Evolutionary conservation across 2,329 filamentous ascomycete species (phyloP), one percentile per base, ranked within the genome.

Genomic region (Hymenoscyphus salicellus): DNA sequence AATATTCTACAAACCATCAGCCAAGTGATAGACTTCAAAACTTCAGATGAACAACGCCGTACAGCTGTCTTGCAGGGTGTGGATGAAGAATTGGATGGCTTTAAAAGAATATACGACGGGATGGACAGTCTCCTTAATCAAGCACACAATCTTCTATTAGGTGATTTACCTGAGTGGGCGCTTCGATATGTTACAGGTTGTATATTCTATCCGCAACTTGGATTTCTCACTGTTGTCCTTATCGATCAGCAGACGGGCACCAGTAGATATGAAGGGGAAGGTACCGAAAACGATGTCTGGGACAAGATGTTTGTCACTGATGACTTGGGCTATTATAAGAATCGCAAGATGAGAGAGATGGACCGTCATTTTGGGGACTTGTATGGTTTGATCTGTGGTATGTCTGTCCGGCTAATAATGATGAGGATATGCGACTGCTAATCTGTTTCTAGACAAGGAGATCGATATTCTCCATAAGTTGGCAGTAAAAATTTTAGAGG

Each of bases 131-230:
- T 97, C 14, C 82, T 99, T 16, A 87, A 85, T 2, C 78, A 86
- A 61, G 86, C 92, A 1, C 87, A 88, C 5, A 79, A 82, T 20
- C 83, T 86, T n/a, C 80, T 97, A 63, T 84, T 84, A 0, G 76
- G 77, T 16, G 81, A 82, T 1, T 79, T 95, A 23, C 89, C 93
- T 0, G 80, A 84, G 65, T 83, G 83, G 81, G 81, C 82, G 20
- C 75, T 76, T 30, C 74, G 77, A 33, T 81, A 84, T 65, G 78
- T 89, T 16, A 80, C 83, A 38, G 93, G 93, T 62, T 96, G 96
- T 67, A 89, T 95, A 20, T 97, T 95, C 75, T 90, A 96, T 67
- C 94, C 93, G 0, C 93, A 97, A 72, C 85, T 97, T 43, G 95
- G 95, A 0, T 99, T 97, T 74, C 84, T 97, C 43, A 90, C 93